Conservation (phyloP, 495 filamentous ascomycete species). For the Margaritispora aquatica region DNA sequence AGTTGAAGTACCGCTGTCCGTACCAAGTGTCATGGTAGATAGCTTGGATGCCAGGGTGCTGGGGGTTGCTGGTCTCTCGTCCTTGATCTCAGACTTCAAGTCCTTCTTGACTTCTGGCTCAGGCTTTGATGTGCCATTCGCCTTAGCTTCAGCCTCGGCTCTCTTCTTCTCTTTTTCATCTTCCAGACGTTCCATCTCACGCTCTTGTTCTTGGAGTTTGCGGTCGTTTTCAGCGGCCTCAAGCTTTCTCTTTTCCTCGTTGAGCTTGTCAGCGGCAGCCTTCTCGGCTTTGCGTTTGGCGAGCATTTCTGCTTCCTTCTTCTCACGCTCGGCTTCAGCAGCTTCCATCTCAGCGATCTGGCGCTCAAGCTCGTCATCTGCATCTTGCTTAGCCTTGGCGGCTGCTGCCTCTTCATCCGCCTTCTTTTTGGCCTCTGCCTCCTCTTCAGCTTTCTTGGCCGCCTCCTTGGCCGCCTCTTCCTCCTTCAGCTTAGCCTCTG, state of each 20-base stretch:
- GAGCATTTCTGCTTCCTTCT: conserved; percentile 38
- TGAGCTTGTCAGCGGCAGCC: conserved; percentile 51
- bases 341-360: conserved; percentile 48
- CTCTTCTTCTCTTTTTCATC: conserved; percentile 48
- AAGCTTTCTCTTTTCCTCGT: conserved; percentile 51
- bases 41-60: conserved; percentile 37
- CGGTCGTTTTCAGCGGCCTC: conserved; percentile 48
- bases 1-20: conserved; percentile 31
- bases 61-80: conserved; percentile 21
- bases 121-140: conserved; percentile 9
- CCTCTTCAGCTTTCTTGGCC: conserved; percentile 25
- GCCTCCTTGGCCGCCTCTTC: conserved; percentile 27
- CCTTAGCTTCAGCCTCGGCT: conserved; percentile 24
- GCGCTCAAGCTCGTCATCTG: conserved; percentile 34
- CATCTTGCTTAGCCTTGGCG: conserved; percentile 38
- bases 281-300: conserved; percentile 55
- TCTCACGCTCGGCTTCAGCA: conserved; percentile 43
- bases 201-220: conserved; percentile 46
- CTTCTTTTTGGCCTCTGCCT: conserved; percentile 61
- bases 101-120: conserved; percentile 26
- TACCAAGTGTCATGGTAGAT: conserved; percentile 33
- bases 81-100: conserved; percentile 18
- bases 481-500: conserved; percentile 23
- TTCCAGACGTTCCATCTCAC: conserved; percentile 50
- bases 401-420: conserved; percentile 49